These are phyloP conservation scores for Salix koriyanagi DNA, from an alignment of 345 rosid genomes.

Conservation along the genomic window DNA sequence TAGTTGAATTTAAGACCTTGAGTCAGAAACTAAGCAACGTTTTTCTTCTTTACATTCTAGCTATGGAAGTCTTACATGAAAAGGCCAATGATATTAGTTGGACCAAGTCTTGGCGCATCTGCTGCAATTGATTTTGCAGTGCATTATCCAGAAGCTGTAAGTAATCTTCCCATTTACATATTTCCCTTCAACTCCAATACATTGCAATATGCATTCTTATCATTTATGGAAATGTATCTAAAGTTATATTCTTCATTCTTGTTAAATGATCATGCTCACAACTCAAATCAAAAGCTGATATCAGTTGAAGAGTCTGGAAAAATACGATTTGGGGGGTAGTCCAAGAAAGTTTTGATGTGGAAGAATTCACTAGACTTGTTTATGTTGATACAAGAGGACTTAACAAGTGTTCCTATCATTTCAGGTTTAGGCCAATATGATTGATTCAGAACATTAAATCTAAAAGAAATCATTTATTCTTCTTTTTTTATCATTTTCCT, in stretches of 20 bases:
- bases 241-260: background rate
- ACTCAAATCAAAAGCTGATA: background rate
- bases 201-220: background rate
- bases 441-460: background rate
- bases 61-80: slow-evolving; percentile 77
- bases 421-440: background rate
- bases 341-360: background rate
- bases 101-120: slow-evolving; percentile 97
- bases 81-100: slow-evolving; percentile 77
- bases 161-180: background rate
- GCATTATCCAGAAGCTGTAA: slow-evolving; percentile 82
- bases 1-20: background rate
- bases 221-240: background rate
- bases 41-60: slow-evolving; percentile 32
- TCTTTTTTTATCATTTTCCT: background rate
- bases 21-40: slow-evolving; percentile 7
- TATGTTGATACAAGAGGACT: background rate
- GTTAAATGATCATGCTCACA: background rate
- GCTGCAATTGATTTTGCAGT: slow-evolving; percentile 78
- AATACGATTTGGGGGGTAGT: background rate
- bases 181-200: background rate
- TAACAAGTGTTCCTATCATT: background rate
- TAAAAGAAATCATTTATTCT: background rate
- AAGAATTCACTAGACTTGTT: background rate
- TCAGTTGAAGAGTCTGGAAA: background rate